Conservation (phyloP, 108 stramenopile genomes). For the Parietichytrium sp. region DNA sequence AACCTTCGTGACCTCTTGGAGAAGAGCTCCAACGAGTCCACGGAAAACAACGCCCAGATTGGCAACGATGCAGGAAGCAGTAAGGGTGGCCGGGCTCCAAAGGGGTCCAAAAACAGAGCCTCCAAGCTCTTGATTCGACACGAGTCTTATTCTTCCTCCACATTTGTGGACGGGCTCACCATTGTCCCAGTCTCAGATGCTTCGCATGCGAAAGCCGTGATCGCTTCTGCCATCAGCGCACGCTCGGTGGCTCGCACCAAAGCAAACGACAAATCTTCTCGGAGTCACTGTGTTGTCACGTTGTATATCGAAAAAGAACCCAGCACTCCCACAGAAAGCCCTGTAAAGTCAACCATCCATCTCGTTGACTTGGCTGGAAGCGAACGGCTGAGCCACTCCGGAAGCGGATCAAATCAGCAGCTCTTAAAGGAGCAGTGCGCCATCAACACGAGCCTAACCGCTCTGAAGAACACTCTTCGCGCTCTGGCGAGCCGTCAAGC, state of each 20-base stretch:
- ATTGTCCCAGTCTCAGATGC: neutral
- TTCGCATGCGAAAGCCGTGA: neutral
- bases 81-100: too few species aligned
- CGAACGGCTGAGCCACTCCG: neutral
- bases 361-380: conserved; percentile 21
- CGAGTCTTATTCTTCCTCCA: neutral
- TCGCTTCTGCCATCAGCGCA: neutral
- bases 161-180: neutral
- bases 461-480: neutral
- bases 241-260: conserved; percentile 2
- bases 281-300: neutral
- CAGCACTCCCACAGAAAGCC: neutral
- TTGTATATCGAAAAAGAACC: neutral
- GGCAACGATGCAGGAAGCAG: too few species aligned
- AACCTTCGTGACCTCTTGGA: conserved; percentile 55
- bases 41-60: neutral
- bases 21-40: too few species aligned
- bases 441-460: conserved; percentile 19
- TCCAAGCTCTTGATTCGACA: neutral
- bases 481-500: neutral
- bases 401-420: neutral
- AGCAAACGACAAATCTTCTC: conserved; percentile 19
- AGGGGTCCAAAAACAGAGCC: too few species aligned
- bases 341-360: neutral
- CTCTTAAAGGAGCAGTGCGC: conserved; percentile 12